Conservation (phyloP, 345 rosid species). For the Jatropha curcas region DNA sequence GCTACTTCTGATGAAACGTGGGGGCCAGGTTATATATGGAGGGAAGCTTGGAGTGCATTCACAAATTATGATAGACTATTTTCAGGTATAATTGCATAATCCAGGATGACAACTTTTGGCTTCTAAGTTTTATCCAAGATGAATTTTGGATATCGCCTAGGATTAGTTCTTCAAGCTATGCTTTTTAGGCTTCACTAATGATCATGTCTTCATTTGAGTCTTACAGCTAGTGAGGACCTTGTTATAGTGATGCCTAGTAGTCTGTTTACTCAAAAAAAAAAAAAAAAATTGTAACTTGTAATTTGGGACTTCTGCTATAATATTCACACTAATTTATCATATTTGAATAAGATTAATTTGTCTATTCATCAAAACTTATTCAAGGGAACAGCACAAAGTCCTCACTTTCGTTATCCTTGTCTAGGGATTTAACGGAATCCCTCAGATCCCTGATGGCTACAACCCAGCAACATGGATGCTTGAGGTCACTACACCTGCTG, state of each 20-base stretch:
- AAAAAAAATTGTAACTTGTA: background rate
- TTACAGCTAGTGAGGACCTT: background rate
- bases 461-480: slow-evolving; percentile 99
- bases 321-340: background rate
- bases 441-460: slow-evolving; percentile 61
- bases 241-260: background rate
- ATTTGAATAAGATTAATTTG: background rate
- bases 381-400: background rate
- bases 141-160: background rate
- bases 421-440: slow-evolving; percentile 62
- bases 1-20: slow-evolving; percentile 97
- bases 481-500: slow-evolving; percentile 65
- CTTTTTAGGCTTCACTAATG: background rate
- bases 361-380: background rate
- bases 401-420: background rate
- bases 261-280: background rate
- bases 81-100: slow-evolving; percentile 56
- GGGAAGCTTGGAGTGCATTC: slow-evolving; percentile 81
- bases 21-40: slow-evolving; percentile 83
- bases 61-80: slow-evolving; percentile 64
- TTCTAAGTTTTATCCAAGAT: too few species aligned
- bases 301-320: background rate
- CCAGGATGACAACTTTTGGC: background rate
- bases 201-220: background rate
- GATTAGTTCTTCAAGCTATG: background rate